These are phyloP conservation scores for Bipolaris sorokiniana DNA, from an alignment of 2,329 filamentous ascomycete species.

Conservation along the genomic window DNA sequence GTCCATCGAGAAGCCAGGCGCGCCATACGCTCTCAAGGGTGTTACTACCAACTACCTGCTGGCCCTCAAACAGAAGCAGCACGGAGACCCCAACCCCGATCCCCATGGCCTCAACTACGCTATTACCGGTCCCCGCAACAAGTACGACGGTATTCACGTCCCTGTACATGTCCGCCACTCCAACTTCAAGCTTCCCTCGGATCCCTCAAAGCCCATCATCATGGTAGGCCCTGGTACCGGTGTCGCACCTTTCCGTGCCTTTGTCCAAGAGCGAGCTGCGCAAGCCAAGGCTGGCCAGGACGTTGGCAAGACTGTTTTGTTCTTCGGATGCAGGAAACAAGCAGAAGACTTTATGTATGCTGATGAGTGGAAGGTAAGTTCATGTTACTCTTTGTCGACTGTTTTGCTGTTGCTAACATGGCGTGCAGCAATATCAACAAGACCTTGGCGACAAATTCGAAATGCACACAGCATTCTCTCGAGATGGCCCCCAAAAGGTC, in stretches of 20 bases:
- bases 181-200: slow-evolving; percentile 98
- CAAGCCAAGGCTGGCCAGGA: slow-evolving; percentile 79
- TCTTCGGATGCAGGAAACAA: slow-evolving; percentile 90
- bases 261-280: slow-evolving; percentile 90
- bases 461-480: slow-evolving; percentile 93
- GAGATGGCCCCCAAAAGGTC: slow-evolving; percentile 84
- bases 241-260: slow-evolving; percentile 93
- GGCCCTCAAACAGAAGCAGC: slow-evolving; percentile 95
- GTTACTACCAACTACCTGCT: slow-evolving; percentile 97
- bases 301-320: slow-evolving; percentile 86
- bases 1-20: slow-evolving; percentile 76
- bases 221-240: slow-evolving; percentile 96
- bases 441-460: slow-evolving; percentile 87
- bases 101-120: slow-evolving; percentile 86
- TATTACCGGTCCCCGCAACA: slow-evolving; percentile 88
- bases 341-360: slow-evolving; percentile 93
- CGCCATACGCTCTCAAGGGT: slow-evolving; percentile 82
- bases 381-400: slow-evolving; percentile 14
- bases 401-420: slow-evolving; percentile 20
- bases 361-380: slow-evolving; percentile 87
- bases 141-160: slow-evolving; percentile 93
- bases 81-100: slow-evolving; percentile 81
- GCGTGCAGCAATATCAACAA: slow-evolving; percentile 75
- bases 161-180: slow-evolving; percentile 96
- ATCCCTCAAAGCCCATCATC: slow-evolving; percentile 91